Evolutionary conservation across 305 asterid genomes (phyloP).

Genomic region (Fraxinus ornus): DNA sequence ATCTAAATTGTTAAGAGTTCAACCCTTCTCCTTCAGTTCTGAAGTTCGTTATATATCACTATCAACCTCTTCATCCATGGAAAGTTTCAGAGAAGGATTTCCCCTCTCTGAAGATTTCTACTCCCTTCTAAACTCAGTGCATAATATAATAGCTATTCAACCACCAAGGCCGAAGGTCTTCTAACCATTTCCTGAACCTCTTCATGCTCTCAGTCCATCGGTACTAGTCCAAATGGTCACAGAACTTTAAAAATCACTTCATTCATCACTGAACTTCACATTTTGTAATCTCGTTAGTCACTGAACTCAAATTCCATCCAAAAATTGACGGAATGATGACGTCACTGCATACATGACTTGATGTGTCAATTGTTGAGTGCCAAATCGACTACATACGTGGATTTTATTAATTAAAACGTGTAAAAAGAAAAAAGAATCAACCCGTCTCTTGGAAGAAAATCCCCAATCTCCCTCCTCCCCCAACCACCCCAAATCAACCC

Average conservation of each 20-base stretch:
- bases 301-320: background rate
- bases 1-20: background rate
- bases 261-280: background rate
- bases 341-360: background rate
- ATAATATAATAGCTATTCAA: constrained; percentile 1
- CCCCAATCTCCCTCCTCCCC: background rate
- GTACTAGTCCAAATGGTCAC: background rate
- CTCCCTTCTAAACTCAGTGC: constrained; percentile 12
- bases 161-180: background rate
- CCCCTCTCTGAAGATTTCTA: background rate
- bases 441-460: background rate
- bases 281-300: background rate
- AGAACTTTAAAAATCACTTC: background rate
- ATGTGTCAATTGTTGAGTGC: background rate
- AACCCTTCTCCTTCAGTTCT: constrained; percentile 4
- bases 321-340: background rate
- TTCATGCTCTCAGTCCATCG: background rate
- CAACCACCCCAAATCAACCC: background rate
- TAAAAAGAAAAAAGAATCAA: background rate
- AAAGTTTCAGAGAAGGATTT: constrained; percentile 1
- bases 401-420: background rate
- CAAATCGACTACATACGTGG: background rate
- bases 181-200: background rate
- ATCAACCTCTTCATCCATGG: constrained; percentile 1
- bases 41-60: constrained; percentile 4